Evolutionary conservation across 352 stramenopile species (phyloP).

Genomic region (Peronospora farinosa): DNA sequence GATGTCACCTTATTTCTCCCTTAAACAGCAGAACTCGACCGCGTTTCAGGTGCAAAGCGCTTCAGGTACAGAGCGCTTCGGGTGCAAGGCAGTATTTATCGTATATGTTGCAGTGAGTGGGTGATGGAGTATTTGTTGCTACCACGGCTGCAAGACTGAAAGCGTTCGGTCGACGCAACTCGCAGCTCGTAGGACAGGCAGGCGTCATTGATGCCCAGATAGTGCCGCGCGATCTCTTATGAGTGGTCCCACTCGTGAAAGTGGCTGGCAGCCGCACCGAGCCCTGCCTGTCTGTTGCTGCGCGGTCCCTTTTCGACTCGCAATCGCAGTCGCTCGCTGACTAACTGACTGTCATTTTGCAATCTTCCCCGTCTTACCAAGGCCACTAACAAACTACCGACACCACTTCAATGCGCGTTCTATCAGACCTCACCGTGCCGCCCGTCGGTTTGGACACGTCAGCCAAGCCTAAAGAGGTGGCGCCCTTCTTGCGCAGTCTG

Average conservation of each 20-base stretch:
- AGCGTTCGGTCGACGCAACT: too few species aligned
- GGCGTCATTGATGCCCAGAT: slow-evolving; percentile 1
- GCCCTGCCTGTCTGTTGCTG: slow-evolving; percentile 15
- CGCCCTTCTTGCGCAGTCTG: slow-evolving; percentile 52
- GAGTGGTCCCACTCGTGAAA: slow-evolving; percentile 20
- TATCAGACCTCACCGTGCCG: slow-evolving; percentile 8
- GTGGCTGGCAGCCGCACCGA: slow-evolving; percentile 13
- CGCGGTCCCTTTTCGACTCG: slow-evolving; percentile 14
- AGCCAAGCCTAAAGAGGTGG: slow-evolving; percentile 27
- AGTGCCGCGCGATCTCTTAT: slow-evolving; percentile 14
- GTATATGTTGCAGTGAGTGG: not conserved
- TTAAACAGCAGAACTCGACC: not conserved
- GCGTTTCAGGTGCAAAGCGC: not conserved
- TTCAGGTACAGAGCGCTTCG: not conserved
- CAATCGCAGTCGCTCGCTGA: not conserved
- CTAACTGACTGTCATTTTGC: slow-evolving; percentile 16
- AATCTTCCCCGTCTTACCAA: slow-evolving; percentile 14
- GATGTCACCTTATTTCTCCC: not conserved
- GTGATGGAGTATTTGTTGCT: not conserved
- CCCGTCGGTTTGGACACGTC: not conserved
- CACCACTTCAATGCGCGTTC: slow-evolving; percentile 13
- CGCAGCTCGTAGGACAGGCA: too few species aligned
- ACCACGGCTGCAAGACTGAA: too few species aligned
- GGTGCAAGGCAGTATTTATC: not conserved
- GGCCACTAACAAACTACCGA: not conserved